Percentiles rank a stretch among this genome's conserved stretches.
These are phyloP conservation scores for Phytophthora lateralis DNA, from an alignment of 352 stramenopile genomes.

Conservation along the genomic window DNA sequence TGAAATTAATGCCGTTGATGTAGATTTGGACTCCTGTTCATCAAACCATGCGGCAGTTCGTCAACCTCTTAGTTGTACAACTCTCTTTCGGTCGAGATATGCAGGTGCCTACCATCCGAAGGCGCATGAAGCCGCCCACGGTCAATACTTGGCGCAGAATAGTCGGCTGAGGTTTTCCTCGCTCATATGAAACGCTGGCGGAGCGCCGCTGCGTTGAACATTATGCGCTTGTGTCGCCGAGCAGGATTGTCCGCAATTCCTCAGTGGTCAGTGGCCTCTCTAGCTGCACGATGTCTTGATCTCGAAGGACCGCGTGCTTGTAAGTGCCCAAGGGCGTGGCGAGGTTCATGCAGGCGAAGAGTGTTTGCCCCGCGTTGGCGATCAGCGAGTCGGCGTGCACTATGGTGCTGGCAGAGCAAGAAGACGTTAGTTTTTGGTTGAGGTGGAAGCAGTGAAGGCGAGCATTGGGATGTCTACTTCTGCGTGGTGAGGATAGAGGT, in stretches of 20 bases:
- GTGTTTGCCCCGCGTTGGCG: slow-evolving; percentile 66
- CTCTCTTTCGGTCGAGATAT: not conserved
- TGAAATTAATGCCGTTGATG: slow-evolving; percentile 19
- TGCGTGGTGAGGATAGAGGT: slow-evolving; percentile 61
- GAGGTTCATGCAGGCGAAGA: slow-evolving; percentile 64
- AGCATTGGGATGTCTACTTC: slow-evolving; percentile 25
- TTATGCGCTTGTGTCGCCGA: slow-evolving; percentile 10
- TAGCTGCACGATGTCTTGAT: slow-evolving; percentile 57
- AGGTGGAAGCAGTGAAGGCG: not conserved
- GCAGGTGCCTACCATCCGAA: too few relatives aligned
- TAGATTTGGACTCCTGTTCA: slow-evolving; percentile 17
- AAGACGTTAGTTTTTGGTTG: slow-evolving; percentile 7
- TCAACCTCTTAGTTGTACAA: not conserved
- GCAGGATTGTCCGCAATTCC: slow-evolving; percentile 30
- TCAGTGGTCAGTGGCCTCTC: slow-evolving; percentile 37
- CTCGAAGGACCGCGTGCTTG: slow-evolving; percentile 58
- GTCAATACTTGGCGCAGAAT: too few relatives aligned
- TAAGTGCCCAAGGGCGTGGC: slow-evolving; percentile 72
- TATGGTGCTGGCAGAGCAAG: slow-evolving; percentile 43
- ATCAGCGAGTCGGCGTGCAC: slow-evolving; percentile 46
- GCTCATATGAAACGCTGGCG: too few relatives aligned
- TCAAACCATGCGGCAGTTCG: not conserved
- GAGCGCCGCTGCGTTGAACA: not conserved
- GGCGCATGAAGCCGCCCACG: too few relatives aligned
- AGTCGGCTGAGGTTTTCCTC: too few relatives aligned